phyloP scores from a whole-genome alignment of 1,284 basidiomycete genomes.

The Xanthoconium separans region DNA sequence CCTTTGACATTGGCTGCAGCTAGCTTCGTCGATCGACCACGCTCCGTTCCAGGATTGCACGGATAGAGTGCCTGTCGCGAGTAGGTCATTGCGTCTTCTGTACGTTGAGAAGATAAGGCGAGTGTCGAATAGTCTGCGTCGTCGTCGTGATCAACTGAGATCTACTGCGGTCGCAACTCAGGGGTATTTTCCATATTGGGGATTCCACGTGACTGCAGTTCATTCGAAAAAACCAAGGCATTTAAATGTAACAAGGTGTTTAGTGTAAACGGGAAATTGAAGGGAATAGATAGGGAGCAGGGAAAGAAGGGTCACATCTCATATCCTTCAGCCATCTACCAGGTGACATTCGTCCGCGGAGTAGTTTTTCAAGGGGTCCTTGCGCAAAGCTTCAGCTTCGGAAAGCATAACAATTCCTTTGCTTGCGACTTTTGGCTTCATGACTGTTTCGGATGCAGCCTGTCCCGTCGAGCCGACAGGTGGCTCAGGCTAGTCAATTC shows the following conservation, averaged over 20 bases:
- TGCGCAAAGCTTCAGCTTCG: constrained; percentile 72
- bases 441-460: constrained; percentile 48
- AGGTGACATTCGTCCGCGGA: constrained; percentile 19
- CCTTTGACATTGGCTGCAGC: constrained; percentile 60
- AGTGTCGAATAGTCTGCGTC: not conserved
- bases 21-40: constrained; percentile 81
- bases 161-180: constrained; percentile 15
- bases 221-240: constrained; percentile 4
- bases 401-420: constrained; percentile 44
- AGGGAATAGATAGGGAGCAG: constrained; percentile 13
- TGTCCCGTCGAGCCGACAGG: constrained; percentile 26
- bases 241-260: constrained; percentile 3
- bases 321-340: constrained; percentile 22
- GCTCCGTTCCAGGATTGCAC: constrained; percentile 71
- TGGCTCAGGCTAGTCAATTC: constrained; percentile 25
- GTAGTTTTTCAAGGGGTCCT: constrained; percentile 79
- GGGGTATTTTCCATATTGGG: constrained; percentile 21
- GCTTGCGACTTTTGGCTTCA: constrained; percentile 53
- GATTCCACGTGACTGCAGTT: not conserved
- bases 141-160: not conserved
- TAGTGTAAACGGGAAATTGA: not conserved
- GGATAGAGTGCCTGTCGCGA: constrained; percentile 53
- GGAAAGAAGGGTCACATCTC: constrained; percentile 1
- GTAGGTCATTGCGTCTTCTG: constrained; percentile 22
- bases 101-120: not conserved